Base-by-base conservation (phyloP, 2,329 filamentous ascomycete species). In the Coniochaeta hoffmannii region DNA sequence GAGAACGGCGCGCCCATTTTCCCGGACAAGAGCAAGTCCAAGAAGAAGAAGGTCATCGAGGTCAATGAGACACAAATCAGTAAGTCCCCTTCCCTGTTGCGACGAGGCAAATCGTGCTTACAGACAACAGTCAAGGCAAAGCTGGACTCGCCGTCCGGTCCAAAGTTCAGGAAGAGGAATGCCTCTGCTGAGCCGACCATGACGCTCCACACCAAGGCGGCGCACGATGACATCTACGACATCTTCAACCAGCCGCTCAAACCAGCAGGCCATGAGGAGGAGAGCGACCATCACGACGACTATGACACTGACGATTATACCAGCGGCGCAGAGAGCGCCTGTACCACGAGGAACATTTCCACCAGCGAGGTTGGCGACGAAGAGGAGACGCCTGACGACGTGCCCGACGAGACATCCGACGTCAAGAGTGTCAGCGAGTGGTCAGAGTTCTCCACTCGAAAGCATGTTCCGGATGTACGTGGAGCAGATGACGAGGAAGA, bases 181-280 rank as follows among this genome's bases (percentile, higher is more conserved):
- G 61, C 71, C 2, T 7, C 8, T 22, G 75, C 80, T 53, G 93
- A 97, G 70, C 89, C 92, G n/a, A 99, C 94, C 1, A 97, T 99
- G 92, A 99, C 94, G 0, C 83, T 99, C 61, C 91, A 97, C 67
- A 99, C 94, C 12, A 89, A 84, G 63, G 93, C 94, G 61, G 94
- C 94, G 4, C 97, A 93, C 59, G 92, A 97, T 63, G 94, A 99
- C 63, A 97, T 99, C 53, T 97, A 97, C 65, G 91, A 91, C 56
- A 90, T 99, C 50, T 99, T 97, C 73, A 97, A 94, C 65, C 89
- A 94, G 56, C 93, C 94, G 1, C 70, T 93, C 19, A 72, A 74
- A 55, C 59, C 69, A 54, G 68, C 61, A 58, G 66, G 61, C 15
- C 66, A 53, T 1, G 64, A 71, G 15, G 70, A 71, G 28, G 69